Evolutionary conservation across 129 eudicot genomes (phyloP).

Genomic region (Arctium lappa): DNA sequence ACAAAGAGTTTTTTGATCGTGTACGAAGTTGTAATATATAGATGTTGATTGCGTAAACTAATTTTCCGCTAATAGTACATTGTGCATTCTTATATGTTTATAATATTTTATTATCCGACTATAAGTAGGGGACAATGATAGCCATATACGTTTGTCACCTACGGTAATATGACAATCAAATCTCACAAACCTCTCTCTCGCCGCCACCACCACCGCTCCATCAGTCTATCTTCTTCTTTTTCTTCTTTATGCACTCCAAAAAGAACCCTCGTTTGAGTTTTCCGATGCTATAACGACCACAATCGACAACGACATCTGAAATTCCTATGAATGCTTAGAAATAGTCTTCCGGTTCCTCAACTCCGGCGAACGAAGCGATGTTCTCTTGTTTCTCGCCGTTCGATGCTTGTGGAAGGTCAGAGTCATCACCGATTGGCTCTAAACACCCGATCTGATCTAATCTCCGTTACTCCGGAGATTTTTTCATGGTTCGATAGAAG

Average conservation of each 20-base stretch:
- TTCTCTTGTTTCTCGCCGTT: slow-evolving; percentile 33
- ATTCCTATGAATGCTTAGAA: slow-evolving; percentile 49
- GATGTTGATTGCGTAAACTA: not conserved
- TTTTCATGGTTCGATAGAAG: slow-evolving; percentile 34
- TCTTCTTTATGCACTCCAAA: not conserved
- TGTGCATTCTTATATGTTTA: no score
- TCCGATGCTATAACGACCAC: slow-evolving; percentile 28
- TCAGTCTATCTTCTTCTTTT: slow-evolving; percentile 8
- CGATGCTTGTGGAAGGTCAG: slow-evolving; percentile 46
- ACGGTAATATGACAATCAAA: no score
- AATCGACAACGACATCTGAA: slow-evolving; percentile 26
- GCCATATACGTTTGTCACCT: no score
- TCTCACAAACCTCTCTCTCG: no score
- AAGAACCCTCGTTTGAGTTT: slow-evolving; percentile 35
- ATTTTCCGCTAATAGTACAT: no score
- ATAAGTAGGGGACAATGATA: no score
- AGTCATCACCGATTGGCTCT: slow-evolving; percentile 46
- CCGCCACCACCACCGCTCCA: not conserved
- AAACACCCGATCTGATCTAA: slow-evolving; percentile 33
- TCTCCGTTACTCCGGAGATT: slow-evolving; percentile 4
- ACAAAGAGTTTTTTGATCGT: not conserved
- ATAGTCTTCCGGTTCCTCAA: slow-evolving; percentile 37
- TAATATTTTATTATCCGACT: no score
- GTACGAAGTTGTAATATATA: not conserved
- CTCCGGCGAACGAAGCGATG: slow-evolving; percentile 40